These are phyloP conservation scores for Echria macrotheca DNA, from an alignment of 495 filamentous ascomycete species.

Conservation along the genomic window DNA sequence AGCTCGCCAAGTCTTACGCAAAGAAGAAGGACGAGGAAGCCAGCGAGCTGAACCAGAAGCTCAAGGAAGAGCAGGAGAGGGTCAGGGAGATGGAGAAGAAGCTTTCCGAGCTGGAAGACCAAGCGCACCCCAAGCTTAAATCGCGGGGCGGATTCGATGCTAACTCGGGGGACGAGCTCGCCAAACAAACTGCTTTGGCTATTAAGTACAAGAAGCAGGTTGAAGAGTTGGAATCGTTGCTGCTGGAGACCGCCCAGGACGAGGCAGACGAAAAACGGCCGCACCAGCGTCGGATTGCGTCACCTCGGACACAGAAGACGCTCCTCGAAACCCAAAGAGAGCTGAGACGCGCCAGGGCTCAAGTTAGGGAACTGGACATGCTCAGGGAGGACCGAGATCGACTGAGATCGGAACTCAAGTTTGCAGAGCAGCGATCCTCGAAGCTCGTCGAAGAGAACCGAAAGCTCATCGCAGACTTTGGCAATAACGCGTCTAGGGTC, in stretches of 20 bases:
- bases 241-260: constrained; percentile 36
- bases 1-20: constrained; percentile 81
- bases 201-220: constrained; percentile 63
- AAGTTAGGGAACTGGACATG: constrained; percentile 45
- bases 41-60: constrained; percentile 60
- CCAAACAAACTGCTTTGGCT: constrained; percentile 62
- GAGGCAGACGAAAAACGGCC: constrained; percentile 28
- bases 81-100: constrained; percentile 48
- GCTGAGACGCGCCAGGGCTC: constrained; percentile 41
- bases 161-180: constrained; percentile 51
- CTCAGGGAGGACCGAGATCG: constrained; percentile 44
- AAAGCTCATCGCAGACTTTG: constrained; percentile 37
- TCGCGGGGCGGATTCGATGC: constrained; percentile 43
- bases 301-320: constrained; percentile 41
- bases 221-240: constrained; percentile 50
- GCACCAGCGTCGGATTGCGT: constrained; percentile 31
- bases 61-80: constrained; percentile 58
- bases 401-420: constrained; percentile 41
- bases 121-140: constrained; percentile 31
- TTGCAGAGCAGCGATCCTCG: constrained; percentile 37
- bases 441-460: constrained; percentile 44
- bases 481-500: constrained; percentile 29
- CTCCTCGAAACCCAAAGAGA: constrained; percentile 41
- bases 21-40: constrained; percentile 83
- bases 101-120: constrained; percentile 54